Base-by-base conservation (phyloP, 768 basidiomycete species). In the Udeniomyces megalosporus region DNA sequence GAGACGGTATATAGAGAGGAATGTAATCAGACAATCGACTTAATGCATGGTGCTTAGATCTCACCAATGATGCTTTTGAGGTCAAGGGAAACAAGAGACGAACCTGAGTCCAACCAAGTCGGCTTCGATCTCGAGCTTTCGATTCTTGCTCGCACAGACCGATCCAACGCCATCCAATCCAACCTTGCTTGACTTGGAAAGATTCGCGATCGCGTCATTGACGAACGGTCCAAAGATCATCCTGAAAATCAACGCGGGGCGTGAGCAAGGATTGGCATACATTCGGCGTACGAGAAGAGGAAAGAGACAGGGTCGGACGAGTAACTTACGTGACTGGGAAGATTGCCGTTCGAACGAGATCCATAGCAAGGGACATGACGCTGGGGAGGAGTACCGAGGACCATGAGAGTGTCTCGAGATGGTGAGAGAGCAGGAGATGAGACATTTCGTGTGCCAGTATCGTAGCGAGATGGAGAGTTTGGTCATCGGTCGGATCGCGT, bases 371-470 rank as follows among this genome's bases (percentile, higher is more conserved):
- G 1, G 86, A 86, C 48, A 88, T 73, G 15, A 86, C 76, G 31
- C 84, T 84, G 0, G 91, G 91, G 44, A 89, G 77, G 49, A 93
- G 80, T 66, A 96, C 82, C 4, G 84, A 84, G 24, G 80, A 81
- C 15, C 85, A 86, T 0, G 88, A 89, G n/a, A 95, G 75, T 2
- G 88, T 85, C 74, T 95, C 90, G 46, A 95, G 77, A 72, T 95
- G 91, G 71, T 95, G 91, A 0, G 86, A 84, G 1, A 95, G 78
- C 45, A 96, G 75, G 29, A 99, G 78, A 76, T 99, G 95, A 0
- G 91, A 81, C 60, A 97, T 80, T 72, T 99, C 95, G 71, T 99
- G 95, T 1, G 91, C 84, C 4, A 99, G 79, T 1, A 99, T 80
- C 60, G 88, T 84, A 1, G 95, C 91, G 2, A 99, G 81, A 58